A percentile compares a stretch with the other conserved stretches of the same genome.
Evolutionary conservation across 371 early-diverging fungal species (phyloP).

Genomic region (Phascolomyces articulosus): DNA sequence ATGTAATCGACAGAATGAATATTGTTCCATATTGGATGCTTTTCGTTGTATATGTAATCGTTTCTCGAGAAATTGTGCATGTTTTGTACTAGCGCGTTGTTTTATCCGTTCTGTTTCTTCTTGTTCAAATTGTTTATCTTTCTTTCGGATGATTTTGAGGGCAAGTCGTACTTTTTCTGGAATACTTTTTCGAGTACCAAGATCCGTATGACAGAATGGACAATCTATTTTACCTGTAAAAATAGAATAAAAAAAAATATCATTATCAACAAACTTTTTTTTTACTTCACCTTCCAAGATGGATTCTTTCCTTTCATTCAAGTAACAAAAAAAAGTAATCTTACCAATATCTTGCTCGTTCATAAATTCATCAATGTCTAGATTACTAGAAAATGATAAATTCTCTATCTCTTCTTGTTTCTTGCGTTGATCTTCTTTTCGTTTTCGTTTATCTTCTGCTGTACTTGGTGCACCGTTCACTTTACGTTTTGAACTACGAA

Average conservation of each 20-base stretch:
- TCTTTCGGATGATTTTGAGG: constrained; percentile 16
- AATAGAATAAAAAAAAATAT: too few relatives aligned
- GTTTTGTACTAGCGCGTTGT: constrained; percentile 7
- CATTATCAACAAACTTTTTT: too few relatives aligned
- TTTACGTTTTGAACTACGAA: neutral
- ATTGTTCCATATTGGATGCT: constrained; percentile 21
- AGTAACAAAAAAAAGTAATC: neutral
- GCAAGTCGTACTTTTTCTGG: constrained; percentile 8
- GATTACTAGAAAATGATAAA: neutral
- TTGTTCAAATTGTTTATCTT: constrained; percentile 19
- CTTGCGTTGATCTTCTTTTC: neutral
- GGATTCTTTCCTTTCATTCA: neutral
- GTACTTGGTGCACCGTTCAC: neutral
- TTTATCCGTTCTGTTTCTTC: constrained; percentile 5
- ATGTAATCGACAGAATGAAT: constrained; percentile 58
- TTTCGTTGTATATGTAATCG: constrained; percentile 9
- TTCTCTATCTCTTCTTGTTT: neutral
- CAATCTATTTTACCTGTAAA: neutral
- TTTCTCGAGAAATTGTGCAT: constrained; percentile 8
- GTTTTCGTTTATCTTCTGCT: neutral
- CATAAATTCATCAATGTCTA: neutral
- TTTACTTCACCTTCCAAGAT: too few relatives aligned
- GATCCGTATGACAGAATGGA: neutral
- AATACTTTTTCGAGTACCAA: neutral
- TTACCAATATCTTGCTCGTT: neutral